Evolutionary conservation across 2,329 filamentous ascomycete genomes (phyloP).

Genomic region (Chaetomium strumarium): DNA sequence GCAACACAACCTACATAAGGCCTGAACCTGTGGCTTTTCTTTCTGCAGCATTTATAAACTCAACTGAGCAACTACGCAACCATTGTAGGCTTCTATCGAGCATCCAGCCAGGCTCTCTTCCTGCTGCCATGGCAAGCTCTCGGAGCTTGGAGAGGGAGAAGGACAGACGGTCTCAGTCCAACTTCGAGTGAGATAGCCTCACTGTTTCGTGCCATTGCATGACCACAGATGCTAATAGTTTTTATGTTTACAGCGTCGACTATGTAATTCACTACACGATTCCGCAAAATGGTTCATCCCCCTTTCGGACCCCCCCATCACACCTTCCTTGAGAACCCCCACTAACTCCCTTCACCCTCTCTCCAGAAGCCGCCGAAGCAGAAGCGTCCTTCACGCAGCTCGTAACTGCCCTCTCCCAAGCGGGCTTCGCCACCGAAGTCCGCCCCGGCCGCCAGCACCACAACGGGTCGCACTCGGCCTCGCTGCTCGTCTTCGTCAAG

Average conservation of each 20-base stretch:
- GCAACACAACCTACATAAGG: too few relatives aligned
- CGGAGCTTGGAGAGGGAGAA: conserved; percentile 19
- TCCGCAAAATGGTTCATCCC: conserved; percentile 13
- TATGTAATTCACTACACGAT: conserved; percentile 27
- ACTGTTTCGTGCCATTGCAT: background rate
- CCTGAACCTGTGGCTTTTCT: too few relatives aligned
- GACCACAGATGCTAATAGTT: background rate
- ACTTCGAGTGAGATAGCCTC: conserved; percentile 23
- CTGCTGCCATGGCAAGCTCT: conserved; percentile 22
- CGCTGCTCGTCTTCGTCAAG: conserved; percentile 77
- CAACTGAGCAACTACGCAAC: background rate
- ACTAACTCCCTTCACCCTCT: background rate
- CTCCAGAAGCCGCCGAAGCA: conserved; percentile 60
- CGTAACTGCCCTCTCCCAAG: conserved; percentile 64
- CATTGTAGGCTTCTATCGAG: background rate
- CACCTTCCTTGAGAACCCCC: conserved; percentile 38
- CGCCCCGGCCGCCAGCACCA: conserved; percentile 60
- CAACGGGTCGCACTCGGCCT: conserved; percentile 48
- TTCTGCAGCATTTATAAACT: background rate
- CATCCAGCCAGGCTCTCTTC: background rate
- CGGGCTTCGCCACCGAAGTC: conserved; percentile 84
- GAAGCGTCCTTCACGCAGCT: conserved; percentile 72
- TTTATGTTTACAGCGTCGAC: conserved; percentile 23
- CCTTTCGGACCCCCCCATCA: background rate
- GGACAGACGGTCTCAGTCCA: conserved; percentile 20